Evolutionary conservation across 257 asterid species (phyloP).

Genomic region (Nyctanthes arbortristis): DNA sequence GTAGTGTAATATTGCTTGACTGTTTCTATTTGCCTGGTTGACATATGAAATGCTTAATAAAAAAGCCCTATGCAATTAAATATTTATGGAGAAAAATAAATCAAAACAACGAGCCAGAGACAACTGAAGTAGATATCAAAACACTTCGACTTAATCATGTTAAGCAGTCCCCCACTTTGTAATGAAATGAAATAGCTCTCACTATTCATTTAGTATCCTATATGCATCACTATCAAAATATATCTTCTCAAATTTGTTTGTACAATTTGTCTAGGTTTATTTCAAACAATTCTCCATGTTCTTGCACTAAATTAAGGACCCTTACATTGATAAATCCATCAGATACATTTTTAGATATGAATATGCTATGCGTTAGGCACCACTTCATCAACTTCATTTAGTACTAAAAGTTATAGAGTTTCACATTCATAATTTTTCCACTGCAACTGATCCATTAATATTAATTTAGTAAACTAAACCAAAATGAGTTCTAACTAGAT

Average conservation of each 20-base stretch:
- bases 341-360: background rate
- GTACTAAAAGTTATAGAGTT: background rate
- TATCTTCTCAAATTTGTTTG: background rate
- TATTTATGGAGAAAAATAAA: background rate
- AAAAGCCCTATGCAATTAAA: background rate
- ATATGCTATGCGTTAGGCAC: background rate
- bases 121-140: background rate
- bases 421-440: background rate
- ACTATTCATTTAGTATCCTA: background rate
- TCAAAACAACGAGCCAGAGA: background rate
- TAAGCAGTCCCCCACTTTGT: background rate
- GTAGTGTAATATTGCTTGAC: background rate
- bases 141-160: background rate
- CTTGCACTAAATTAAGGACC: background rate
- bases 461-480: background rate
- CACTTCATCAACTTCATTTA: background rate
- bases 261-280: background rate
- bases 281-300: background rate
- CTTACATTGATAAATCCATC: background rate
- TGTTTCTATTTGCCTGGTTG: background rate
- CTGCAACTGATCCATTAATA: too few species aligned
- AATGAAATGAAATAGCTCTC: background rate
- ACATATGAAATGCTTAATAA: background rate
- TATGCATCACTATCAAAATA: background rate
- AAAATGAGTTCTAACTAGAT: background rate